phyloP scores from a whole-genome alignment of 805 yeast genomes.

The Candida ipomoeae region DNA sequence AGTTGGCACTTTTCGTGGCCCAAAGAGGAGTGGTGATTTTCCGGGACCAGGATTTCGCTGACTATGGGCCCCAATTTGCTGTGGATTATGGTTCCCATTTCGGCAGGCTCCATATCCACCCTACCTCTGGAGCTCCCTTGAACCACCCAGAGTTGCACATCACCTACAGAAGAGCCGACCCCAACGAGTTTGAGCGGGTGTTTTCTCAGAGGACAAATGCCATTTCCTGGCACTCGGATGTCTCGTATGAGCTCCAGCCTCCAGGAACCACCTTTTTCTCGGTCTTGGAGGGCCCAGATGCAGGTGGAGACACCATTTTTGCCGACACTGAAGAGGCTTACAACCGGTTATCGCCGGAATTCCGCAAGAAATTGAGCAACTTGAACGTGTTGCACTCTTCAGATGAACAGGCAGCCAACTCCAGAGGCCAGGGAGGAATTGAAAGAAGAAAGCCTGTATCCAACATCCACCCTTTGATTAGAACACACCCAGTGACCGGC shows the following conservation, averaged over 20 bases:
- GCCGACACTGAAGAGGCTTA: conserved; percentile 71
- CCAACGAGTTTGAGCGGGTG: conserved; percentile 15
- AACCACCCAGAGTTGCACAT: conserved; percentile 22
- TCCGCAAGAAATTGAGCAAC: conserved; percentile 55
- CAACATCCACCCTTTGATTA: conserved; percentile 64
- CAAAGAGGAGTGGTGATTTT: conserved; percentile 67
- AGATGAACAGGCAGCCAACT: conserved; percentile 60
- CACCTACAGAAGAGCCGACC: conserved; percentile 19
- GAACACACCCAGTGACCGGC: conserved; percentile 69
- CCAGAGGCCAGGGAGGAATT: conserved; percentile 53
- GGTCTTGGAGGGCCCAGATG: conserved; percentile 52
- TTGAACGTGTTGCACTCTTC: conserved; percentile 69
- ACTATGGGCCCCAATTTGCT: conserved; percentile 45
- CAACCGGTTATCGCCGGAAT: conserved; percentile 62
- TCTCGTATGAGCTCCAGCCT: conserved; percentile 68
- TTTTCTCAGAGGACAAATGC: conserved; percentile 30
- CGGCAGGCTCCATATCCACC: conserved; percentile 71
- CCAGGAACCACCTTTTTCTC: conserved; percentile 68
- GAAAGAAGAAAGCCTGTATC: conserved; percentile 63
- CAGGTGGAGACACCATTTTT: conserved; percentile 79
- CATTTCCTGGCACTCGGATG: conserved; percentile 67
- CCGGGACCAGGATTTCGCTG: conserved; percentile 57
- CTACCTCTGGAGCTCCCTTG: conserved; percentile 67
- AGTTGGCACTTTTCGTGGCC: conserved; percentile 63
- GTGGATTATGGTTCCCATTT: conserved; percentile 58